Evolutionary conservation across 768 basidiomycete genomes (phyloP).

Genomic region (Serendipita sp.): DNA sequence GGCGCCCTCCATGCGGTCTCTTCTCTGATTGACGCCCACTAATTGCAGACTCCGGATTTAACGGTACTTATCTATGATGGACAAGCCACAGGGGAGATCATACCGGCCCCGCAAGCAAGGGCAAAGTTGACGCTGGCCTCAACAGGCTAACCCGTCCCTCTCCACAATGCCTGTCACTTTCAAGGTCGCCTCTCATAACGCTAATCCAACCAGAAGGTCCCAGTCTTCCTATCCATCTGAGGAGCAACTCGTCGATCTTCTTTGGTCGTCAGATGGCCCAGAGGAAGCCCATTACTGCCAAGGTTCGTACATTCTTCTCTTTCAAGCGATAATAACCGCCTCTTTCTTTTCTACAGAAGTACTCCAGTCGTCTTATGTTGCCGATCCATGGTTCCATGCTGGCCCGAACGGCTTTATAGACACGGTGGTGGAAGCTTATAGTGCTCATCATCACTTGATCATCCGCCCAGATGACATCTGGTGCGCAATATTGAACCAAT

Average conservation of each 20-base stretch:
- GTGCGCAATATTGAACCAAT: constrained; percentile 27
- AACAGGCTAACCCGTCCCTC: no score
- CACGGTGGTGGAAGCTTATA: constrained; percentile 22
- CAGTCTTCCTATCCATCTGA: background rate
- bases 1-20: no score
- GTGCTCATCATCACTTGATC: constrained; percentile 24
- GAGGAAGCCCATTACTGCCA: background rate
- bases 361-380: constrained; percentile 19
- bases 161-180: background rate
- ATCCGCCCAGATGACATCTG: constrained; percentile 38
- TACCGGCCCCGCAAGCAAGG: no score
- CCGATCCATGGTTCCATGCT: background rate
- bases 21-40: no score
- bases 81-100: no score
- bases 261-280: background rate
- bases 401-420: constrained; percentile 22
- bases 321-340: background rate
- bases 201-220: background rate
- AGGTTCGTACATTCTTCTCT: background rate
- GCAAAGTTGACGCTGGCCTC: no score
- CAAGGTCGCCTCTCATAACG: background rate
- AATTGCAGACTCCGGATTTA: no score
- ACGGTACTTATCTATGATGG: no score
- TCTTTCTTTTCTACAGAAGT: constrained; percentile 12
- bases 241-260: background rate